These are phyloP conservation scores for Sutorius australiensis DNA, from an alignment of 768 basidiomycete genomes.

Conservation along the genomic window DNA sequence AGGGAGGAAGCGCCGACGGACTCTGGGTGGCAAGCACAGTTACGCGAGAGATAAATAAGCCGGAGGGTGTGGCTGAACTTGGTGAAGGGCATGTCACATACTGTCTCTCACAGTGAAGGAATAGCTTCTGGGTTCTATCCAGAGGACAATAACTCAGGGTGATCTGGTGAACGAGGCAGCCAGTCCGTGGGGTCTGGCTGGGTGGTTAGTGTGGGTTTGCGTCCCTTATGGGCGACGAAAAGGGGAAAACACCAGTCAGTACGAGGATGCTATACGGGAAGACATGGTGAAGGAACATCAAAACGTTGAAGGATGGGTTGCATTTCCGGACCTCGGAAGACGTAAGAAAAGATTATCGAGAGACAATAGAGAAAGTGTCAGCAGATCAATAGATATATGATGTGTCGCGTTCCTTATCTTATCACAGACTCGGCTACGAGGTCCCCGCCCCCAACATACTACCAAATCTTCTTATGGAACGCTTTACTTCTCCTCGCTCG, in stretches of 20 bases:
- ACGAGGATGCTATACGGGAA: slow-evolving; percentile 47
- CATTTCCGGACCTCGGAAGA: slow-evolving; percentile 27
- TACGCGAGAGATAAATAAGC: slow-evolving; percentile 71
- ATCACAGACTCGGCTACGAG: slow-evolving; percentile 16
- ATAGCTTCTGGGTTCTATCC: slow-evolving; percentile 9
- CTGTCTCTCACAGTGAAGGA: slow-evolving; percentile 11
- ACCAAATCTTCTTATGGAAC: slow-evolving; percentile 54
- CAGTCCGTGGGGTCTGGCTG: slow-evolving; percentile 27
- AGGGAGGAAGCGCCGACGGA: slow-evolving; percentile 35
- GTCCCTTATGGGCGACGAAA: slow-evolving; percentile 47
- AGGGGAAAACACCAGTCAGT: slow-evolving; percentile 56
- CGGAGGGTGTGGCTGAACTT: slow-evolving; percentile 72
- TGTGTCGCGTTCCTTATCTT: slow-evolving; percentile 13
- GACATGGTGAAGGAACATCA: not conserved
- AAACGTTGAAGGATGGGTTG: not conserved
- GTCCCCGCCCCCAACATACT: slow-evolving; percentile 38
- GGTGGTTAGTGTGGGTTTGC: slow-evolving; percentile 35
- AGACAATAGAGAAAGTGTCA: slow-evolving; percentile 10
- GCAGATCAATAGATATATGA: slow-evolving; percentile 7
- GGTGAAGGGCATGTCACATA: slow-evolving; percentile 49
- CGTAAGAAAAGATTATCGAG: slow-evolving; percentile 29
- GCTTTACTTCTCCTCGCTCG: slow-evolving; percentile 72
- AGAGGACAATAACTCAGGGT: not conserved
- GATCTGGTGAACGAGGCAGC: slow-evolving; percentile 18
- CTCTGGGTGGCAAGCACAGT: slow-evolving; percentile 84